Base-by-base conservation (phyloP, 352 stramenopile genomes). In the Phytophthora meadii region DNA sequence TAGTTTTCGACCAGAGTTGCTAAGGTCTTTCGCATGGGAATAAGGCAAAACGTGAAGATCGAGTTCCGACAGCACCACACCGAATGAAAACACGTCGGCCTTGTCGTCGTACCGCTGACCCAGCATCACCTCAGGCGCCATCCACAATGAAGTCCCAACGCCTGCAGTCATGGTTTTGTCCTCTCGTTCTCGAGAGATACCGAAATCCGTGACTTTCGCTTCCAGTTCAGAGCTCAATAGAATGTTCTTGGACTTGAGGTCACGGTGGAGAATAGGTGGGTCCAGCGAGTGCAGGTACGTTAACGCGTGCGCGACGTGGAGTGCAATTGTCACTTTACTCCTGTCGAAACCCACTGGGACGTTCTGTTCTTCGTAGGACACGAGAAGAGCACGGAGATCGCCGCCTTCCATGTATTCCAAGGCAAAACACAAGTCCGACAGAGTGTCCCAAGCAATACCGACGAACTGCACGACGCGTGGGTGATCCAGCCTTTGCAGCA, bases 351-450 rank as follows among this genome's bases (percentile, higher is more conserved):
- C 70, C 4, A 54, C 4, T 6, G 30, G 7, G 14, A 40, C 52
- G 10, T 39, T 44, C 12, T 59, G 45, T 2, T 14, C 54, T 50
- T 63, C 55, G 17, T 74, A 63, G 12, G 34, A 49, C 4, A 27
- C 55, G n/a, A 89, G 51, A n/a, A 89, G 65, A 4, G 70, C 76
- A 5, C 77, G 76, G 1, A 90, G 49, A 55, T 90, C 81, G 1
- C 82, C 82, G 2, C 74, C 68, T 17, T 88, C 79, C 82, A 89
- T 85, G 48, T 79, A 84, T 67, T 89, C 82, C 15, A 73, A 76
- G 7, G 88, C 79, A 2, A 68, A 67, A 17, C 65, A 74, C 0
- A 90, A 46, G 45, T 87, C 74, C 0, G 61, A 53, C 0, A 87
- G 55, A 0, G 70, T 70, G 48, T 87, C 80, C 78, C 81, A 90